Evolutionary conservation across 768 basidiomycete species (phyloP).

Genomic region (Leccinum pellstonianum): DNA sequence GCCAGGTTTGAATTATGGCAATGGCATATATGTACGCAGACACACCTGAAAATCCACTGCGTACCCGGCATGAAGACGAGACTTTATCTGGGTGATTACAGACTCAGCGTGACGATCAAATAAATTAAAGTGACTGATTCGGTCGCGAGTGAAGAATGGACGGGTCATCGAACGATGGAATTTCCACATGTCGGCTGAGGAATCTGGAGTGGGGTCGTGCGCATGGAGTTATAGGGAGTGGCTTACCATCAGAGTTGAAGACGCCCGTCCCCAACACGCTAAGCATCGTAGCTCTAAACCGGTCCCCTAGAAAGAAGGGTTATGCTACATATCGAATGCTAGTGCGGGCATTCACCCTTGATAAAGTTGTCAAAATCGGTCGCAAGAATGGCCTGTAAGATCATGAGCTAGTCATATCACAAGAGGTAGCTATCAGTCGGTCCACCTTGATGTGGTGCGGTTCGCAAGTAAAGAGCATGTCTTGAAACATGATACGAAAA

Average conservation of each 20-base stretch:
- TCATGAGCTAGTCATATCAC: background rate
- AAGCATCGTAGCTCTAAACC: conserved; percentile 43
- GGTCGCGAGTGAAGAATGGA: conserved; percentile 61
- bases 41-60: conserved; percentile 59
- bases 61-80: conserved; percentile 47
- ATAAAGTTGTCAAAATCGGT: conserved; percentile 59
- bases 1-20: background rate
- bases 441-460: conserved; percentile 54
- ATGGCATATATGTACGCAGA: background rate
- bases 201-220: conserved; percentile 12
- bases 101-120: conserved; percentile 55
- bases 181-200: conserved; percentile 50
- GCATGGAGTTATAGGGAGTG: background rate
- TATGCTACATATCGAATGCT: background rate
- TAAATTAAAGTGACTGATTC: conserved; percentile 57
- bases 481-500: conserved; percentile 44
- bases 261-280: conserved; percentile 61
- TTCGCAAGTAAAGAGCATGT: conserved; percentile 46
- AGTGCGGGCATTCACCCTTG: conserved; percentile 41
- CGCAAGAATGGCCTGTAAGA: conserved; percentile 42
- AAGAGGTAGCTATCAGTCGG: background rate
- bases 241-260: conserved; percentile 64
- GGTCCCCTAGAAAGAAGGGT: conserved; percentile 18
- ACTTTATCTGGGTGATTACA: conserved; percentile 44
- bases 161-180: conserved; percentile 66